Conservation (phyloP, 257 asterid genomes). For the Plectranthus barbatus region DNA sequence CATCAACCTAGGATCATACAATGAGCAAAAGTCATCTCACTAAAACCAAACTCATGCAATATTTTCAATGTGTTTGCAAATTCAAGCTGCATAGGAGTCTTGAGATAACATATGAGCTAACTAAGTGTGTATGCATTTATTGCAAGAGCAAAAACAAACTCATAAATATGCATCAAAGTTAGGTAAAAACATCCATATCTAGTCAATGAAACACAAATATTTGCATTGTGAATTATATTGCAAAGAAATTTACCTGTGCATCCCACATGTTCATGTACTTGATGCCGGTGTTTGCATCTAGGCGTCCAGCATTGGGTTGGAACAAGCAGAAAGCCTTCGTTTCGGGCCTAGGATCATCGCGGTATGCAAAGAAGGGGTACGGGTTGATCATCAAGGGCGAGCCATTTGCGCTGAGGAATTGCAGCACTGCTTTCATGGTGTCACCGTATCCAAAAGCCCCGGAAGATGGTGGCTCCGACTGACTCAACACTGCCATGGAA, state of each 20-base stretch:
- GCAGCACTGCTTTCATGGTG: conserved; percentile 52
- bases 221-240: too few species aligned
- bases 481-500: conserved; percentile 70
- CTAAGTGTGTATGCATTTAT: background rate
- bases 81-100: conserved; percentile 6
- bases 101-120: background rate
- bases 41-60: background rate
- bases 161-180: too few species aligned
- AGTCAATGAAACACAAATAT: too few species aligned
- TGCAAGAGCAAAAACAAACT: background rate
- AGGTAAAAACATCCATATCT: too few species aligned
- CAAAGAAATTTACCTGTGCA: conserved; percentile 61
- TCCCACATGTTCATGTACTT: conserved; percentile 99
- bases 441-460: conserved; percentile 54
- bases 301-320: conserved; percentile 87
- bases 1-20: conserved; percentile 55
- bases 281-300: conserved; percentile 58
- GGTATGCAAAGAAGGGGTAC: conserved; percentile 87
- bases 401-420: conserved; percentile 52
- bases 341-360: conserved; percentile 79
- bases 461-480: conserved; percentile 83
- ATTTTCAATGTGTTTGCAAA: background rate
- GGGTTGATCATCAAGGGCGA: conserved; percentile 95
- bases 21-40: background rate
- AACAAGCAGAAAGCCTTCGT: conserved; percentile 84